Conservation (phyloP, 1,284 basidiomycete genomes). For the Heterobasidion parviporum region DNA sequence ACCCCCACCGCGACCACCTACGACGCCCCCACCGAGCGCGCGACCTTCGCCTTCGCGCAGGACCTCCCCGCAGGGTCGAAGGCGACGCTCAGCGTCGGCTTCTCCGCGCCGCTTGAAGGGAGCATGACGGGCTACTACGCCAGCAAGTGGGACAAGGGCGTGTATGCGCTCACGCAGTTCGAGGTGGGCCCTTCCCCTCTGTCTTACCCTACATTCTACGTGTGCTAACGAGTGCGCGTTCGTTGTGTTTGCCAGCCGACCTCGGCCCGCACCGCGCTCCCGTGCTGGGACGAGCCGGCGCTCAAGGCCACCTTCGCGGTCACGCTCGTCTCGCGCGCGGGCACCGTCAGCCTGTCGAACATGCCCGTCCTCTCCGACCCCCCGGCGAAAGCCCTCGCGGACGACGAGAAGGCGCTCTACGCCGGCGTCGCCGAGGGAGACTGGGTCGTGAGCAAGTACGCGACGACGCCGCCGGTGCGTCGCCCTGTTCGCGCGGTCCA, state of each 20-base stretch:
- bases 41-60: conserved; percentile 48
- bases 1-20: conserved; percentile 46
- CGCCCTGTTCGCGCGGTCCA: not conserved
- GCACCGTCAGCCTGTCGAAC: conserved; percentile 78
- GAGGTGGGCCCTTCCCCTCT: conserved; percentile 36
- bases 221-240: not conserved
- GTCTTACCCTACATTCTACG: not conserved
- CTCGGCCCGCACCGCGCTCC: conserved; percentile 76
- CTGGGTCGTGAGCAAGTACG: conserved; percentile 80
- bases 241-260: conserved; percentile 55
- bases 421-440: conserved; percentile 26
- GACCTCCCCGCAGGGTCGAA: conserved; percentile 54
- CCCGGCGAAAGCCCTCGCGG: conserved; percentile 13
- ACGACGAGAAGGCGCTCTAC: conserved; percentile 7
- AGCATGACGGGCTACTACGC: conserved; percentile 73
- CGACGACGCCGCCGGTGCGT: conserved; percentile 55
- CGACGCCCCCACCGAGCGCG: conserved; percentile 59
- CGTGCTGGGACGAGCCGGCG: conserved; percentile 91
- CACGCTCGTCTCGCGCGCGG: conserved; percentile 77
- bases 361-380: conserved; percentile 68
- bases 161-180: conserved; percentile 78
- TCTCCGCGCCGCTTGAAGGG: conserved; percentile 56
- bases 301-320: conserved; percentile 85
- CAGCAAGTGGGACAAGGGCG: conserved; percentile 48
- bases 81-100: conserved; percentile 54